These are phyloP conservation scores for Capsicum pubescens DNA, from an alignment of 257 asterid species.

Conservation along the genomic window DNA sequence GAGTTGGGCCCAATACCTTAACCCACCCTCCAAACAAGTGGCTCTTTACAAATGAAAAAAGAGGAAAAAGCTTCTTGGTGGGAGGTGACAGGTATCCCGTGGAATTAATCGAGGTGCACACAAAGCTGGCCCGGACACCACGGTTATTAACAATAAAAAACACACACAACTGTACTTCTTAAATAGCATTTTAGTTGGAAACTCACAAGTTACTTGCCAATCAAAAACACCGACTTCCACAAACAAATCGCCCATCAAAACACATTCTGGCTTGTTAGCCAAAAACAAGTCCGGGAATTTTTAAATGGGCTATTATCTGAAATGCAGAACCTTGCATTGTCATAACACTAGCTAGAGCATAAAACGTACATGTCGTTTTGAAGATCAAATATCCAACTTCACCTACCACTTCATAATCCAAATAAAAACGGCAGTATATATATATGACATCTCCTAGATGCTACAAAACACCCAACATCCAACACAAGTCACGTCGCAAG, in stretches of 20 bases:
- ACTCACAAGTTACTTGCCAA: neutral
- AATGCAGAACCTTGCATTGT: neutral
- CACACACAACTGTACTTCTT: neutral
- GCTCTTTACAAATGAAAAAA: no score
- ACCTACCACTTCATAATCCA: conserved; percentile 6
- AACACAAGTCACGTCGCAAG: conserved; percentile 12
- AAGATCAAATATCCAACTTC: neutral
- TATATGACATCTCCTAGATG: conserved; percentile 25
- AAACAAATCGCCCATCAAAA: conserved; percentile 4
- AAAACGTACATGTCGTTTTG: conserved; percentile 20
- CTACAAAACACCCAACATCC: conserved; percentile 31
- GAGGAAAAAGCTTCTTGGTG: no score
- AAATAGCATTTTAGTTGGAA: neutral
- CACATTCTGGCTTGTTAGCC: neutral
- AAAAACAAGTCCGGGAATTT: neutral
- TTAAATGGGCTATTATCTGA: neutral
- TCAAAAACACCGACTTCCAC: neutral
- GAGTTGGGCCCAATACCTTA: no score
- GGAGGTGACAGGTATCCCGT: no score
- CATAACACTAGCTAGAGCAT: neutral
- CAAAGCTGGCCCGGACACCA: no score
- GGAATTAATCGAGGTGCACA: no score
- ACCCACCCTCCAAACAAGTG: no score
- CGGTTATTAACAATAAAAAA: no score
- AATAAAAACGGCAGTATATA: conserved; percentile 12